These are phyloP conservation scores for Isabelozyma pseudorhagii DNA, from an alignment of 805 yeast species.

Conservation along the genomic window DNA sequence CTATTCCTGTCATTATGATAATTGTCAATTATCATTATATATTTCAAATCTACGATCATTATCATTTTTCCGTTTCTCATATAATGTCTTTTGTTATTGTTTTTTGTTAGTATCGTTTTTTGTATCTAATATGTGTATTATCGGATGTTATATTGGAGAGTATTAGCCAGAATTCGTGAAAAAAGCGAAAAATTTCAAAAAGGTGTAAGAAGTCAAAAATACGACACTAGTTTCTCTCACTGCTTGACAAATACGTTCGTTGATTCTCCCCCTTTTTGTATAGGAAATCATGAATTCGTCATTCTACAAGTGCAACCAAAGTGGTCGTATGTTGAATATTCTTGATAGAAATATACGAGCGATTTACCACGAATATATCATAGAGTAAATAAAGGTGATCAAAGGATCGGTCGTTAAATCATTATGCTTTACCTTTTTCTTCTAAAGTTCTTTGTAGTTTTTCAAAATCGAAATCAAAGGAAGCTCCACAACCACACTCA, in stretches of 20 bases:
- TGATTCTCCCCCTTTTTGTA: too few relatives aligned
- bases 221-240: too few relatives aligned
- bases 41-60: neutral
- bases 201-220: too few relatives aligned
- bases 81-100: neutral
- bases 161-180: too few relatives aligned
- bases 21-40: neutral
- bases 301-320: too few relatives aligned
- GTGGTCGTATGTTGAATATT: too few relatives aligned
- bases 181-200: too few relatives aligned
- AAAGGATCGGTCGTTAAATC: neutral
- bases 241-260: too few relatives aligned
- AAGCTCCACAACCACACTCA: slow-evolving; percentile 46
- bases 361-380: too few relatives aligned
- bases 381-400: neutral
- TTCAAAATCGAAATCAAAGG: slow-evolving; percentile 47
- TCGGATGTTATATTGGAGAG: too few relatives aligned
- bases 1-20: neutral
- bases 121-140: neutral
- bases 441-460: slow-evolving; percentile 25
- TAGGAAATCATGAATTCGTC: too few relatives aligned
- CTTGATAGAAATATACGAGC: too few relatives aligned
- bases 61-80: neutral
- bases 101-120: neutral
- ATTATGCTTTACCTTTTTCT: slow-evolving; percentile 2